Evolutionary conservation across 2,329 filamentous ascomycete species (phyloP), one percentile per base, ranked within the genome.

Genomic region (Alternaria solani): DNA sequence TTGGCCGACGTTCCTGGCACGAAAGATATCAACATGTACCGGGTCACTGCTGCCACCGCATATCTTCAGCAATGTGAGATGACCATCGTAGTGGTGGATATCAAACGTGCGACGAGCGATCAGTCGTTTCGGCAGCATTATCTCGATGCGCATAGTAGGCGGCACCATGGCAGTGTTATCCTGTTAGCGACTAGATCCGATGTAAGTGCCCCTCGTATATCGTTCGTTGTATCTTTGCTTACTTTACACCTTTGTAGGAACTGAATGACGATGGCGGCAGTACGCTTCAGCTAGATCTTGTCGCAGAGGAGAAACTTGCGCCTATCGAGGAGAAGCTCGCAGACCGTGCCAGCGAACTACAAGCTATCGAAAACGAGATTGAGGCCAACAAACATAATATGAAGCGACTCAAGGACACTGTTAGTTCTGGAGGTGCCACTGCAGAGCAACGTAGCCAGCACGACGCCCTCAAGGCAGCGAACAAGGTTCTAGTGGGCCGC

Each of bases 21-120:
- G 4, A 49, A 56, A 1, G 68, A 74, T 8, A 57, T 62, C 11
- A 71, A 67, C 20, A 32, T 48, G 0, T 59, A 47, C 2, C 65
- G 70, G 1, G 55, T 69, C 0, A 28, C 65, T 1, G 25, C 36
- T 1, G 56, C 70, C 0, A 65, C 55, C 1, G 14, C 42, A 0
- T 71, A 73, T 46, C 47, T 72, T 11, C 58, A 67, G 20, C 36
- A 34, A 4, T 68, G 69, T 23, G 61, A 72, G 11, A 60, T 68
- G 41, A 69, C 66, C 2, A 66, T 71, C 1, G 62, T 71, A 0
- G 70, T 75, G 0, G 60, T 47, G 0, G 64, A 65, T 2, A 68
- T 73, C 7, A 61, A 65, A 8, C 61, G 72, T 3, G 43, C 55
- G 2, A 34, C 58, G 5, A 57, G 59, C 8, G 51, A 69, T 26